Conservation (phyloP, 1,139 yeast genomes). For the Debaryomyces robertsiae region DNA sequence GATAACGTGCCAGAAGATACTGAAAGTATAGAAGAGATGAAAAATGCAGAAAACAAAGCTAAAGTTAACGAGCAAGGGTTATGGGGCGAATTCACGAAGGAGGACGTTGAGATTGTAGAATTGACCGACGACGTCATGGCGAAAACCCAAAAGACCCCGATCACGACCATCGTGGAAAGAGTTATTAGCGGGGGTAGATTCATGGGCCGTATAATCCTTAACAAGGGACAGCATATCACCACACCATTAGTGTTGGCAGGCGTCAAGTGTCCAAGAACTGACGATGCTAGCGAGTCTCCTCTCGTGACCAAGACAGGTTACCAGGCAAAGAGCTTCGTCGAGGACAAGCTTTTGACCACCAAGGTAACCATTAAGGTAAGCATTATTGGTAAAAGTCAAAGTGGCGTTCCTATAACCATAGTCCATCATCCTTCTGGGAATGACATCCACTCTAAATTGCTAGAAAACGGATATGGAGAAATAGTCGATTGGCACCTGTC, state of each 20-base stretch:
- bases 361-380: slow-evolving; percentile 53
- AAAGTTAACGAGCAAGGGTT: slow-evolving; percentile 51
- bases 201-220: slow-evolving; percentile 55
- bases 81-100: slow-evolving; percentile 42
- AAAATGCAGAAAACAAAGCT: slow-evolving; percentile 50
- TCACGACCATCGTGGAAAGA: slow-evolving; percentile 67
- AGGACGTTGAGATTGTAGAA: slow-evolving; percentile 28
- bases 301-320: slow-evolving; percentile 58
- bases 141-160: slow-evolving; percentile 43
- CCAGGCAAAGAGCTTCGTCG: slow-evolving; percentile 67
- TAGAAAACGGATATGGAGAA: slow-evolving; percentile 71
- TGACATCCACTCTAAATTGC: slow-evolving; percentile 63
- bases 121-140: slow-evolving; percentile 42
- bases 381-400: slow-evolving; percentile 61
- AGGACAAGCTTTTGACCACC: slow-evolving; percentile 66
- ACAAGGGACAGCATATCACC: slow-evolving; percentile 45
- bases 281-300: slow-evolving; percentile 42
- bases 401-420: slow-evolving; percentile 64
- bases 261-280: slow-evolving; percentile 69
- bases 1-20: slow-evolving; percentile 51
- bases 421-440: slow-evolving; percentile 75
- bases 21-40: slow-evolving; percentile 29
- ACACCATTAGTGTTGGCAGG: slow-evolving; percentile 74
- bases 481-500: slow-evolving; percentile 83
- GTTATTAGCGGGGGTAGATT: slow-evolving; percentile 80